Evolutionary conservation across 2,329 filamentous ascomycete species (phyloP).

Genomic region (Stromatinia cepivora): DNA sequence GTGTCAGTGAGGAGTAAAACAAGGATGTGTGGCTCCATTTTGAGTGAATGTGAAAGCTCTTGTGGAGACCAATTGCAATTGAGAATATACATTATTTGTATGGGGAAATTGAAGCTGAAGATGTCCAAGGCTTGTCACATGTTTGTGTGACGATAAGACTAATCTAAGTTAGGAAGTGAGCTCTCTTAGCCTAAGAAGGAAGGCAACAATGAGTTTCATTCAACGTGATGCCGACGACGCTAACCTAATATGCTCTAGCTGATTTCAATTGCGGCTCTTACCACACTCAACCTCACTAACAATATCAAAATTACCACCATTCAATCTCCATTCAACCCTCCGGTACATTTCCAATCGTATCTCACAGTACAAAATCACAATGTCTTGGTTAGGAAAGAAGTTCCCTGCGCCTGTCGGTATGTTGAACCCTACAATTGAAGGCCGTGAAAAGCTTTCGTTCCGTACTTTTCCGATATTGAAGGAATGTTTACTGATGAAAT

Average conservation of each 20-base stretch:
- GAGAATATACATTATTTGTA: background rate
- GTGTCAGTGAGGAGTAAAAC: constrained; percentile 7
- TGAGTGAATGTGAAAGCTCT: constrained; percentile 1
- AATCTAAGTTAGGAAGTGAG: background rate
- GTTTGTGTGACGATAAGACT: background rate
- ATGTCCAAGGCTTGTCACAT: background rate
- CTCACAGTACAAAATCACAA: constrained; percentile 51
- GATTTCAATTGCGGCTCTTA: background rate
- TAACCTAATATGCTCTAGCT: constrained; percentile 14
- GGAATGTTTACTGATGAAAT: constrained; percentile 10
- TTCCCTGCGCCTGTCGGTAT: constrained; percentile 76
- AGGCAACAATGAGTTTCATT: rapidly evolving
- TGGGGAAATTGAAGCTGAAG: constrained; percentile 8
- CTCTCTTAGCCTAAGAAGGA: background rate
- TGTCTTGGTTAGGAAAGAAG: constrained; percentile 83
- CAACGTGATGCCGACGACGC: background rate
- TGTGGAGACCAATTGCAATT: constrained; percentile 14
- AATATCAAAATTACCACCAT: constrained; percentile 7
- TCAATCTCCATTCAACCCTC: constrained; percentile 35
- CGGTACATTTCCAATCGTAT: constrained; percentile 41
- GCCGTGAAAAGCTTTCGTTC: constrained; percentile 25
- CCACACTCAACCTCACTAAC: constrained; percentile 10
- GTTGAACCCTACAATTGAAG: constrained; percentile 47
- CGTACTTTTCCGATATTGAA: constrained; percentile 18
- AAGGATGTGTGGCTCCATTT: constrained; percentile 15